phyloP scores from a whole-genome alignment of 441 rosid species.

The Aquilaria agallochum region DNA sequence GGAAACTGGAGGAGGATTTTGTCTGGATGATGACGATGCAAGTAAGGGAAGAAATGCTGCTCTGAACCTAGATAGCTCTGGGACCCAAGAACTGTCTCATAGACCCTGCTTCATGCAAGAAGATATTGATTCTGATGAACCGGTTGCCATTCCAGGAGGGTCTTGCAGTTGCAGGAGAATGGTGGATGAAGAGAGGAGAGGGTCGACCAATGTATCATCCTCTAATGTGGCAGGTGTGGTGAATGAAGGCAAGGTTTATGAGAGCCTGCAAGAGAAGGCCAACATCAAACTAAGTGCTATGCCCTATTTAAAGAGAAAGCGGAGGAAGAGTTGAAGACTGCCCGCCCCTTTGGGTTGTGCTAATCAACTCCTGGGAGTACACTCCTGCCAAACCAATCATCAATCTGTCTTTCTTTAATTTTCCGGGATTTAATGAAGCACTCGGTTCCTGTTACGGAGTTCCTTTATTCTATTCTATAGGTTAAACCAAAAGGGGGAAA shows the following conservation, averaged over 20 bases:
- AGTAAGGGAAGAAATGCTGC: slow-evolving; percentile 20
- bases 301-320: slow-evolving; percentile 79
- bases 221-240: slow-evolving; percentile 16
- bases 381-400: too few species aligned
- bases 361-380: too few species aligned
- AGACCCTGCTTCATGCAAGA: slow-evolving; percentile 13
- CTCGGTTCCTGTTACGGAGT: too few species aligned
- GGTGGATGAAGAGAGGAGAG: slow-evolving; percentile 10
- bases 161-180: neutral
- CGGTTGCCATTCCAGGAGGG: slow-evolving; percentile 10
- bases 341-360: neutral
- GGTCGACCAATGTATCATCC: slow-evolving; percentile 5
- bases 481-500: too few species aligned
- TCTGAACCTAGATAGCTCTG: slow-evolving; percentile 2
- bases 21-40: slow-evolving; percentile 44
- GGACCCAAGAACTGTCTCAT: slow-evolving; percentile 16
- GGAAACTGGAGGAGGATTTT: slow-evolving; percentile 71
- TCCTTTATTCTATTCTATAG: too few species aligned
- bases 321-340: slow-evolving; percentile 41
- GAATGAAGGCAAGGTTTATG: slow-evolving; percentile 14
- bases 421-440: too few species aligned
- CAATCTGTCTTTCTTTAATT: too few species aligned
- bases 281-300: slow-evolving; percentile 46
- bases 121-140: slow-evolving; percentile 11
- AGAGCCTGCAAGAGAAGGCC: slow-evolving; percentile 14